Base-by-base conservation (phyloP, 1,284 basidiomycete species). In the Melampsora americana region DNA sequence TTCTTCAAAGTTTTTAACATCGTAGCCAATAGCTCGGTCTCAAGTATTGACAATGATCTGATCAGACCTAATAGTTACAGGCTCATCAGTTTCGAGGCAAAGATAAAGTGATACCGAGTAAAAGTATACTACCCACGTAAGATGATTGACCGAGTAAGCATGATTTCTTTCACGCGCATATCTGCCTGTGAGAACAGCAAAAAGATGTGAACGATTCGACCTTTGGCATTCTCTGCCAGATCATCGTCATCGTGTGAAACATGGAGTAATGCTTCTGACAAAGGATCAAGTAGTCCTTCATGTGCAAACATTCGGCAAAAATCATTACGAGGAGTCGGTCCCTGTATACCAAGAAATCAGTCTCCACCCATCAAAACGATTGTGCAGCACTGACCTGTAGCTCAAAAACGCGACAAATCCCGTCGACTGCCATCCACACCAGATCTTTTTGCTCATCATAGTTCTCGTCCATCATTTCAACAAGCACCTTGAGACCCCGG, bases 231-330 rank as follows among this genome's bases (percentile, higher is more conserved):
- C 46, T 82, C 80, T 1, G 80, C 80, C 2, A 88, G 84, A 18
- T 88, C 86, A 69, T 89, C 89, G 23, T 88, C 87, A 78, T 88
- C 90, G 3, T 88, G 87, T 86, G 95, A 91, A 72, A 97, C 91
- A 79, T 92, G 91, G 70, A 95, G 85, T 53, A 99, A 84, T 0
- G 95, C 94, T 0, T 90, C 90, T 0, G 94, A 93, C 1, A 99
- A 84, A 0, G 95, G 95, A 79, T 97, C 95, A 48, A 97, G 86
- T 5, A 98, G 86, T 20, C 95, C 95, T 83, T 97, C 95, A 30
- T 93, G 88, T 42, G 96, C 93, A 84, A 98, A 95, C 92, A 98
- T 96, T 20, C 95, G 89, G 82, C 95, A 98, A 82, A 98, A 97
- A 83, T 98, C 95, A 82, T 95, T 97, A 81, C 96, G 92, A 9